phyloP scores from a whole-genome alignment of 306 rosid species.

The Herpetospermum pedunculosum region DNA sequence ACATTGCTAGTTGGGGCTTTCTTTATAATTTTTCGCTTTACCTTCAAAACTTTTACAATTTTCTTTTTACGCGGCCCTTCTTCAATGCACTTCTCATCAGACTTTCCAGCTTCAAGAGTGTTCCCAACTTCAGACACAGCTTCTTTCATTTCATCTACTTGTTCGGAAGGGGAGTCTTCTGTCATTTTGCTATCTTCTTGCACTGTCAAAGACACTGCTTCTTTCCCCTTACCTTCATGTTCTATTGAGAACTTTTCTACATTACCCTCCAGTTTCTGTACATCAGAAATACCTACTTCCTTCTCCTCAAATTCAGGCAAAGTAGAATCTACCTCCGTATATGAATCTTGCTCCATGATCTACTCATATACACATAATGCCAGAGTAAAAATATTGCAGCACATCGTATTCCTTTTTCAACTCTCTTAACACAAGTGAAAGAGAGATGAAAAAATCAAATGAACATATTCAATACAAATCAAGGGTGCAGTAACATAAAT shows the following conservation, averaged over 20 bases:
- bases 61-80: constrained; percentile 29
- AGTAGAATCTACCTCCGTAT: constrained; percentile 1
- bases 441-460: not conserved
- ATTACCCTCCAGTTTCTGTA: not conserved
- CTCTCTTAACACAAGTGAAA: not conserved
- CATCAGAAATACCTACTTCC: not conserved
- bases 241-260: not conserved
- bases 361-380: not conserved
- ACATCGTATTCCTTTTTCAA: not conserved
- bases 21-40: constrained; percentile 37
- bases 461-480: not conserved
- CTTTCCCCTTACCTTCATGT: not conserved
- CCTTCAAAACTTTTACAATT: constrained; percentile 33
- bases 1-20: constrained; percentile 23
- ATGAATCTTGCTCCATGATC: constrained; percentile 8
- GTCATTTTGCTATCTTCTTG: constrained; percentile 2
- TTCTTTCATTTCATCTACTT: constrained; percentile 19
- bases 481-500: too few relatives aligned
- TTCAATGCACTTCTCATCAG: constrained; percentile 14
- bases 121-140: constrained; percentile 11
- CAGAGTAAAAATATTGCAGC: not conserved
- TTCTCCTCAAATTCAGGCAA: constrained; percentile 7
- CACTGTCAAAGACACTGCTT: not conserved
- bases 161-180: constrained; percentile 19
- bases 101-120: constrained; percentile 11